phyloP scores from a whole-genome alignment of 2,329 filamentous ascomycete genomes.

The Leptographium radiaticola region DNA sequence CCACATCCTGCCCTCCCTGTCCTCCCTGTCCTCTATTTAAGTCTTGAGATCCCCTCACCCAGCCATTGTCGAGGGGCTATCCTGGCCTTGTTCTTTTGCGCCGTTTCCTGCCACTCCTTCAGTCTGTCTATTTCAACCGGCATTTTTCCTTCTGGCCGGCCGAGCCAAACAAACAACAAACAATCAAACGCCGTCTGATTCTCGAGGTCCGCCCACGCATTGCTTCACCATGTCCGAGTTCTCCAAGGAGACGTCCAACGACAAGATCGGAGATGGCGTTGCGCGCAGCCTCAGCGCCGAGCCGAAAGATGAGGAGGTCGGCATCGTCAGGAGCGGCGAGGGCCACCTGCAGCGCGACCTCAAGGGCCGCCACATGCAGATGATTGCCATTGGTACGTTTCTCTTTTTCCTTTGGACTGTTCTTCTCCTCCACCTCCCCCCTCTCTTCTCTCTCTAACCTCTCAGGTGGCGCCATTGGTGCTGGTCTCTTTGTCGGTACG shows the following conservation, averaged over 20 bases:
- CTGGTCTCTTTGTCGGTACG: conserved; percentile 58
- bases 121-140: too few species aligned
- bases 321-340: conserved; percentile 19
- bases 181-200: background rate
- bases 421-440: background rate
- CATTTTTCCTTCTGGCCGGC: too few species aligned
- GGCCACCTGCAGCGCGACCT: conserved; percentile 22
- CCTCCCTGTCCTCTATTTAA: background rate
- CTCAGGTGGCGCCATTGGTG: conserved; percentile 30
- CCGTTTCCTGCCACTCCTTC: background rate
- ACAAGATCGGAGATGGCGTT: conserved; percentile 5
- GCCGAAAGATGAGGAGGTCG: conserved; percentile 22
- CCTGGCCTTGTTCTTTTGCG: background rate
- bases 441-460: background rate
- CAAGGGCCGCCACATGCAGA: conserved; percentile 28
- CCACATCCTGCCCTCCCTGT: background rate
- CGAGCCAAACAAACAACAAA: too few species aligned
- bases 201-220: background rate
- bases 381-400: conserved; percentile 30
- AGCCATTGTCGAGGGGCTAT: background rate
- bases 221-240: conserved; percentile 1
- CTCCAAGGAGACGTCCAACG: conserved; percentile 10
- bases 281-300: conserved; percentile 1
- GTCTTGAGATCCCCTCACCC: background rate
- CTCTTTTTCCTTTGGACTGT: background rate